These are phyloP conservation scores for Amborella trichopoda DNA, from an alignment of 164 flowering plant species.

Conservation along the genomic window DNA sequence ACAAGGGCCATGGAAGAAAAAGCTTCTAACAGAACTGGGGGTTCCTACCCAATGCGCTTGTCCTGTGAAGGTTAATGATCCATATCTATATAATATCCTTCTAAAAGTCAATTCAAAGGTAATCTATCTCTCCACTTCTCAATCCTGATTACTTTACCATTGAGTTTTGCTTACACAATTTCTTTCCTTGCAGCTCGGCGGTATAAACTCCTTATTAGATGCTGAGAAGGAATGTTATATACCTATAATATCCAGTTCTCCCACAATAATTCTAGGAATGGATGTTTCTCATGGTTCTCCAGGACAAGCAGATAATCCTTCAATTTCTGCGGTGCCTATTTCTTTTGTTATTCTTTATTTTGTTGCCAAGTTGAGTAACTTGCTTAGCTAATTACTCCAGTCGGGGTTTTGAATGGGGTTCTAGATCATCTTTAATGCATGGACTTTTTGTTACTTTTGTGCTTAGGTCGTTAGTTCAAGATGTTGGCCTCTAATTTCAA, in stretches of 20 bases:
- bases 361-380: too few relatives aligned
- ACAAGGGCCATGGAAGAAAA: slow-evolving; percentile 25
- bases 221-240: slow-evolving; percentile 37
- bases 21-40: slow-evolving; percentile 48
- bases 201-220: slow-evolving; percentile 53
- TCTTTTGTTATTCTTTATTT: too few relatives aligned
- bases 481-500: slow-evolving; percentile 77
- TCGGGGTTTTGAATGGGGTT: too few relatives aligned
- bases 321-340: slow-evolving; percentile 97
- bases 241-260: slow-evolving; percentile 49
- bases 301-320: slow-evolving; percentile 80
- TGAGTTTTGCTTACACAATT: not conserved
- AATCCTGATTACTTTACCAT: not conserved
- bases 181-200: slow-evolving; percentile 57
- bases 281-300: slow-evolving; percentile 98
- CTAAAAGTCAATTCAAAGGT: slow-evolving; percentile 31
- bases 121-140: slow-evolving; percentile 2
- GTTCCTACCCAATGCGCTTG: slow-evolving; percentile 91
- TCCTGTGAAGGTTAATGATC: slow-evolving; percentile 19
- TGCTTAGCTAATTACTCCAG: too few relatives aligned
- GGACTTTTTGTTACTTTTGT: too few relatives aligned
- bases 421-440: too few relatives aligned
- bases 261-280: slow-evolving; percentile 86
- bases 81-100: slow-evolving; percentile 55
- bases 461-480: slow-evolving; percentile 93